Conservation (phyloP, 2,329 filamentous ascomycete species). For the Fusarium continuum region DNA sequence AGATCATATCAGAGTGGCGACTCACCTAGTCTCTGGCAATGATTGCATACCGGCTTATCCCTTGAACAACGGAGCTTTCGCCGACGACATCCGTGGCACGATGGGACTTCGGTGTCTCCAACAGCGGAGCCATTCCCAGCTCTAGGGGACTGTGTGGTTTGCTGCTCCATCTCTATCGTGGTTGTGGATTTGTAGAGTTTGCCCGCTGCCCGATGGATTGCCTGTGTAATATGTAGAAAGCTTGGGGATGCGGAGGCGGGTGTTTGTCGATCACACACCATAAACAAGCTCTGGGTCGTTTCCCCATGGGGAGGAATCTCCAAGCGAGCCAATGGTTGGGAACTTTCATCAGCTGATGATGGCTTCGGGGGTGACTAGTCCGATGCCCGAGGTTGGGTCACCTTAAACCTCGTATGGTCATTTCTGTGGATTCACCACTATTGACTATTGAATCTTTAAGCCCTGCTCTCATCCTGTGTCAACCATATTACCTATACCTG, state of each 20-base stretch:
- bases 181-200: background rate
- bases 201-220: slow-evolving; percentile 30
- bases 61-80: slow-evolving; percentile 36
- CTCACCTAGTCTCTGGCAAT: slow-evolving; percentile 32
- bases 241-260: background rate
- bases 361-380: slow-evolving; percentile 16
- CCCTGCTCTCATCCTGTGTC: background rate
- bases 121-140: background rate
- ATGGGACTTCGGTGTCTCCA: slow-evolving; percentile 18
- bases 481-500: background rate
- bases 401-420: background rate
- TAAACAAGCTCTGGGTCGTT: background rate
- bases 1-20: rapidly evolving
- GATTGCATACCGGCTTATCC: slow-evolving; percentile 33
- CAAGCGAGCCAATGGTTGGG: slow-evolving; percentile 26
- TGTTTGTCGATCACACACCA: background rate
- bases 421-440: too few relatives aligned
- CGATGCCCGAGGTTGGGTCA: slow-evolving; percentile 24
- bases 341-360: background rate
- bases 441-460: too few relatives aligned
- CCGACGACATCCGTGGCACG: slow-evolving; percentile 36
- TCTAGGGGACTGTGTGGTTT: background rate
- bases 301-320: slow-evolving; percentile 7
- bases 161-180: background rate
- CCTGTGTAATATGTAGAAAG: background rate